Percentiles rank a stretch among this genome's conserved stretches.
Evolutionary conservation across 805 yeast species (phyloP).

Genomic region (Zygosaccharomyces pseudorouxii): DNA sequence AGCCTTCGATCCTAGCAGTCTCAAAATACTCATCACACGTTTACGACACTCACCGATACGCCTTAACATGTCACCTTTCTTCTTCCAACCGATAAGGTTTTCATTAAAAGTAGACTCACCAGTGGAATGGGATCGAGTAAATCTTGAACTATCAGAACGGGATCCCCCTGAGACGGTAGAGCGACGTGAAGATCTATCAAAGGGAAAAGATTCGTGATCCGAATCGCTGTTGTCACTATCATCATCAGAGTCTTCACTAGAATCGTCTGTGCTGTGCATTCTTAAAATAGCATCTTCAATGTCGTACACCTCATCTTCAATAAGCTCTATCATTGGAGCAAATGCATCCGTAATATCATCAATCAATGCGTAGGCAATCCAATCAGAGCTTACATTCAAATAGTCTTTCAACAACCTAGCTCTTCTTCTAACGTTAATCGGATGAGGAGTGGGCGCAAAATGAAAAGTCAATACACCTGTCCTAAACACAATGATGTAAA

Average conservation of each 20-base stretch:
- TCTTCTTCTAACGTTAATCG: constrained; percentile 90
- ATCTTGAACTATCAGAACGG: constrained; percentile 17
- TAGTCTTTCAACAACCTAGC: constrained; percentile 85
- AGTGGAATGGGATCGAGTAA: constrained; percentile 29
- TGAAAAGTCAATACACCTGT: constrained; percentile 92
- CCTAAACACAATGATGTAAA: constrained; percentile 87
- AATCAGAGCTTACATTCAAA: constrained; percentile 84
- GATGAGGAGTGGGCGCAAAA: constrained; percentile 92
- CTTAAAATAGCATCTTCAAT: constrained; percentile 87
- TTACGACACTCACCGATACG: constrained; percentile 94
- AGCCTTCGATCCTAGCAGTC: constrained; percentile 86
- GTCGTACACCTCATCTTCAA: constrained; percentile 90
- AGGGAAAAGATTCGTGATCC: constrained; percentile 17
- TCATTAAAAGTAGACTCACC: constrained; percentile 37
- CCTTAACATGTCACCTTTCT: constrained; percentile 91
- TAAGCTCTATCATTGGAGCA: constrained; percentile 92
- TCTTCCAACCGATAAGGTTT: constrained; percentile 68
- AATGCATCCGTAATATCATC: constrained; percentile 97
- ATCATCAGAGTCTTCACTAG: constrained; percentile 36
- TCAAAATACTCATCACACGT: constrained; percentile 82
- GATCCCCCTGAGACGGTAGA: constrained; percentile 19
- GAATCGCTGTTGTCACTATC: constrained; percentile 33
- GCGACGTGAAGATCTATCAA: constrained; percentile 16
- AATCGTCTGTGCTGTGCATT: constrained; percentile 68
- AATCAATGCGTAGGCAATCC: constrained; percentile 94